Evolutionary conservation across 2,329 filamentous ascomycete genomes (phyloP).

Genomic region (Elsinoe perseae): DNA sequence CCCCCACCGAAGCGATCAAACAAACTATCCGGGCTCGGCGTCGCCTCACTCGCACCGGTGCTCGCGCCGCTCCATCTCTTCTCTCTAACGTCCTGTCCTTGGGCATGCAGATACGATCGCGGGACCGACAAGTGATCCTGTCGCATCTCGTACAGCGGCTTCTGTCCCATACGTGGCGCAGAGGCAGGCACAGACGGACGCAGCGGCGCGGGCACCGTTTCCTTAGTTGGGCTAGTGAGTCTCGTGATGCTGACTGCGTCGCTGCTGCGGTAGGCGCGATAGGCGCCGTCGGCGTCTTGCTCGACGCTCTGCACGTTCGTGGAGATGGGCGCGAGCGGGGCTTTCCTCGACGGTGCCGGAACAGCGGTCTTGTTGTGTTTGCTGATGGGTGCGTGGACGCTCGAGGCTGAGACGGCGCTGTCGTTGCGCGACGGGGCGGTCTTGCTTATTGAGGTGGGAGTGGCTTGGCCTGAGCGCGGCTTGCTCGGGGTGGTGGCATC

Average conservation of each 20-base stretch:
- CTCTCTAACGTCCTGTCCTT: not conserved
- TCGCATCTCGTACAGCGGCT: conserved; percentile 17
- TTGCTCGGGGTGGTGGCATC: conserved; percentile 5
- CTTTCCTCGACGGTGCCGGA: conserved; percentile 7
- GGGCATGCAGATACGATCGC: not conserved
- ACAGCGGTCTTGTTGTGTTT: conserved; percentile 19
- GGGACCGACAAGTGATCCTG: not conserved
- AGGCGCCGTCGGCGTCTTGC: conserved; percentile 2
- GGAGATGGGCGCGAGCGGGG: conserved; percentile 6
- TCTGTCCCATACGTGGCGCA: not conserved
- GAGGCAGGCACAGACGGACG: too few relatives aligned
- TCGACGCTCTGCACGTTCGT: conserved; percentile 8
- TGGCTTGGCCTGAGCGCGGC: conserved; percentile 12
- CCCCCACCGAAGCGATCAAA: conserved; percentile 32
- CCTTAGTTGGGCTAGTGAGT: not conserved
- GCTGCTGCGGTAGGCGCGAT: conserved; percentile 15
- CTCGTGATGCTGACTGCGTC: conserved; percentile 2
- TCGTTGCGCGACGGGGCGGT: conserved; percentile 22
- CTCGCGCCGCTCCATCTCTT: not conserved
- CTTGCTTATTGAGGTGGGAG: not conserved
- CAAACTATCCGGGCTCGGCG: conserved; percentile 17
- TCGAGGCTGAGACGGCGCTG: conserved; percentile 24
- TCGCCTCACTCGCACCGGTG: not conserved
- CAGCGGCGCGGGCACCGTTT: not conserved
- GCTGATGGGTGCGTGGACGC: conserved; percentile 20